Conservation (phyloP, 108 stramenopile genomes). For the Aurantiochytrium sp. region DNA sequence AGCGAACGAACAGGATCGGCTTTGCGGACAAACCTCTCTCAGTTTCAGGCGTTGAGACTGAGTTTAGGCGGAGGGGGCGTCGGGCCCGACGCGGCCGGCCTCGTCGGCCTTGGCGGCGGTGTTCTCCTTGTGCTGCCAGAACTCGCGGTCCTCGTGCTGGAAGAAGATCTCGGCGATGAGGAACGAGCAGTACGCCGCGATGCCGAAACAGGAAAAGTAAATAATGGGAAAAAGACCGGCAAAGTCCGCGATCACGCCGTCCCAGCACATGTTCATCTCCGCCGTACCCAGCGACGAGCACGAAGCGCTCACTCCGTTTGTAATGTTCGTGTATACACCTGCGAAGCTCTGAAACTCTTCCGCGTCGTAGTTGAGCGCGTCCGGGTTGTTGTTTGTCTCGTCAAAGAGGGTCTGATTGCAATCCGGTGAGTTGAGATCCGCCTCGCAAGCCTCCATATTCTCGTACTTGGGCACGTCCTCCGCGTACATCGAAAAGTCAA, state of each 20-base stretch:
- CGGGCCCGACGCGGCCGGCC: neutral
- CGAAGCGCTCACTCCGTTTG: neutral
- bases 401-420: neutral
- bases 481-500: neutral
- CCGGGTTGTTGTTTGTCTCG: neutral
- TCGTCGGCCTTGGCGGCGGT: neutral
- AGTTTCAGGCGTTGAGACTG: too few species aligned
- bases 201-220: neutral
- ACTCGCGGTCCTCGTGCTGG: neutral
- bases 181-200: neutral
- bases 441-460: neutral
- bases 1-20: too few species aligned
- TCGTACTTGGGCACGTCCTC: neutral
- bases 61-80: neutral
- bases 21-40: too few species aligned
- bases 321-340: neutral
- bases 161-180: neutral
- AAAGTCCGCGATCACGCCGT: neutral
- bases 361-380: neutral
- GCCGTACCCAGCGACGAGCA: neutral
- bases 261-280: neutral
- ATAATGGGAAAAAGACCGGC: neutral
- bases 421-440: neutral
- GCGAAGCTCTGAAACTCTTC: neutral
- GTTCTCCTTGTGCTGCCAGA: too few species aligned